Evolutionary conservation across 139 green algal species (phyloP), one percentile per base, ranked within the genome.

Genomic region (Axilococcus clingmanii): DNA sequence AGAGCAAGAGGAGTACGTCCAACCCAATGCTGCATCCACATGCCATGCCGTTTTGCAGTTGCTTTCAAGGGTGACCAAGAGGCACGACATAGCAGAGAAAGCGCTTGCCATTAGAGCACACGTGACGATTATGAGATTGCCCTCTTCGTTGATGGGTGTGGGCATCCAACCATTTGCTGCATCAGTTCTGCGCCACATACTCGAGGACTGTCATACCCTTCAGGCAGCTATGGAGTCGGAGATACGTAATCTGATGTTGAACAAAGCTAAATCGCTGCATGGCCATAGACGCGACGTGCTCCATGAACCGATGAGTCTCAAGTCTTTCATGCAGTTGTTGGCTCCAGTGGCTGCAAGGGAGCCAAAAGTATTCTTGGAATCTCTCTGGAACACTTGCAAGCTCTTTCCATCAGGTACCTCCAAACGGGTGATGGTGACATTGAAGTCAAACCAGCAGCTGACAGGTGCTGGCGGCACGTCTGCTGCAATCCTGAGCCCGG

Each of bases 141-240:
- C 90, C 0, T 31, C 56, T 8, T 30, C 69, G 0, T 77, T 68
- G 52, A 52, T 80, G 25, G 40, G 65, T 17, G 71, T 74, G 3
- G 63, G 68, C 16, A 76, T 82, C 14, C 83, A 97, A 65, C 50
- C 68, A 2, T 48, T 75, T 33, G 74, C 88, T 17, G 55, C 76
- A 1, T 54, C 80, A 5, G 69, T 97, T 12, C 57, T 97, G 36
- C 72, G 84, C 2, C 78, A 97, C 56, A 59, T 96, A 35, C 55
- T 96, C 55, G 88, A 97, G 62, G 89, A 97, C 61, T 74, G 76
- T 2, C 52, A 57, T 29, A 94, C 86, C 7, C 74, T 97, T 58
- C 80, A 88, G 59, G 42, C 61, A 2, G 86, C 79, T 45, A 96
- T 97, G 89, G 89, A 96, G 64, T 53, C 72, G 0, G 87, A 96